Conservation (phyloP, 345 rosid genomes). For the Raphanus raphanistrum region DNA sequence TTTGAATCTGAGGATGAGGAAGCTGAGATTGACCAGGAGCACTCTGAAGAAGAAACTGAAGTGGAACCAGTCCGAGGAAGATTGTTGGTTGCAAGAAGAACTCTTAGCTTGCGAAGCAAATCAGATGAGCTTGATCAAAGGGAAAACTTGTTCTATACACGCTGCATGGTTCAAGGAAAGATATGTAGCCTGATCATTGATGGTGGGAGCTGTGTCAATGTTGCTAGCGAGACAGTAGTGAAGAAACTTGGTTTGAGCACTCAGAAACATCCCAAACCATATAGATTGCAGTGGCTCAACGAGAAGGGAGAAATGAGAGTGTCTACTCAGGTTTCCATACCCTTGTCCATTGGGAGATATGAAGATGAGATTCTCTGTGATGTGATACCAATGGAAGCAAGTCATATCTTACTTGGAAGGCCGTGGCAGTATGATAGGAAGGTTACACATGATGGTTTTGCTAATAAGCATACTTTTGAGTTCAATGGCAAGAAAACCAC, state of each 20-base stretch:
- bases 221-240: too few species aligned
- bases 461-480: not conserved
- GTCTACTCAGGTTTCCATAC: too few species aligned
- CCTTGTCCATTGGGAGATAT: too few species aligned
- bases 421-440: too few species aligned
- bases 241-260: too few species aligned
- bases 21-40: not conserved
- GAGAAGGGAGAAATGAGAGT: too few species aligned
- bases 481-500: not conserved
- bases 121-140: not conserved
- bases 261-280: not conserved
- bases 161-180: too few species aligned
- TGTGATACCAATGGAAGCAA: not conserved
- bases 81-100: not conserved
- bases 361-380: too few species aligned
- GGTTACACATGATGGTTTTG: too few species aligned
- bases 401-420: not conserved
- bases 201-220: too few species aligned
- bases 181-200: too few species aligned
- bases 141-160: not conserved
- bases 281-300: too few species aligned
- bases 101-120: not conserved
- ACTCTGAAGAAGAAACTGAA: not conserved
- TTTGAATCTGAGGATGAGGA: not conserved
- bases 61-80: not conserved